Percentiles rank a stretch among this genome's conserved stretches.
These are phyloP conservation scores for Pseudohalonectria lignicola DNA, from an alignment of 2,329 filamentous ascomycete species.

Conservation along the genomic window DNA sequence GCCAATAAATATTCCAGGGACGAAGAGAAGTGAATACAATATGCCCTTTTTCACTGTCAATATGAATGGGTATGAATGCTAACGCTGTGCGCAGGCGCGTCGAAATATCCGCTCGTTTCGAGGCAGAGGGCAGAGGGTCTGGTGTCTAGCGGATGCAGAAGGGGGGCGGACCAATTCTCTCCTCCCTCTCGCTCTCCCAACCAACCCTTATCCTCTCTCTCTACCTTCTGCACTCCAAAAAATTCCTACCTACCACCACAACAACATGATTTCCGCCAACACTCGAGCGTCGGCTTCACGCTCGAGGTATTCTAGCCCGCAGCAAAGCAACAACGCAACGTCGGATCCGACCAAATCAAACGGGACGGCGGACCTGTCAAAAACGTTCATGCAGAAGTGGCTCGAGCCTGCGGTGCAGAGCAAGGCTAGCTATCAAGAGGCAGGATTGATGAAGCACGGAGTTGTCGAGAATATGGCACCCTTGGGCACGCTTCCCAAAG, in stretches of 20 bases:
- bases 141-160: no score
- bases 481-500: slow-evolving; percentile 61
- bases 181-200: slow-evolving; percentile 3
- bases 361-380: slow-evolving; percentile 20
- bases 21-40: slow-evolving; percentile 5
- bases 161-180: slow-evolving; percentile 10
- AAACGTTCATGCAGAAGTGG: slow-evolving; percentile 44
- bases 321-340: slow-evolving; percentile 17
- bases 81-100: no score
- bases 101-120: no score
- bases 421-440: slow-evolving; percentile 68
- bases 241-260: no score
- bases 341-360: slow-evolving; percentile 5
- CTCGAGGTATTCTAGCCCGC: slow-evolving; percentile 47
- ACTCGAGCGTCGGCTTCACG: slow-evolving; percentile 32
- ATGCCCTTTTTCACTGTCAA: no score
- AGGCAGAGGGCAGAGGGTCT: no score
- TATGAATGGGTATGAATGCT: no score
- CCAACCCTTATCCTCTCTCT: no score
- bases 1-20: neutral
- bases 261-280: slow-evolving; percentile 27
- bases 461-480: slow-evolving; percentile 79
- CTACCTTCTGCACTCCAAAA: no score
- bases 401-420: slow-evolving; percentile 46
- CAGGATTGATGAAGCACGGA: slow-evolving; percentile 60